Percentiles rank a stretch among this genome's conserved stretches.
These are phyloP conservation scores for Polychaeton citri DNA, from an alignment of 2,329 filamentous ascomycete species.

Conservation along the genomic window DNA sequence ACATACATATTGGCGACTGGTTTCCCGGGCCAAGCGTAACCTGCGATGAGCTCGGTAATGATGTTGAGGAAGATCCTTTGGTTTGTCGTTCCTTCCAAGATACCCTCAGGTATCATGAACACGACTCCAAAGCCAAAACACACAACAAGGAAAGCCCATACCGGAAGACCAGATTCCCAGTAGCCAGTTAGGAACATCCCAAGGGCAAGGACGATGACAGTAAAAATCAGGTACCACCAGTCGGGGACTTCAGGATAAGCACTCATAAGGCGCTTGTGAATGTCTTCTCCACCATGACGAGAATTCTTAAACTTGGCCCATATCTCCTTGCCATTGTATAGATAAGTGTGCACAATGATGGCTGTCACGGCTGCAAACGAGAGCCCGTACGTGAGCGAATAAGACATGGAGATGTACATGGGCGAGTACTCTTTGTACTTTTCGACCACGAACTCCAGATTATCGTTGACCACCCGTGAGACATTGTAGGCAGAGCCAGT, in stretches of 20 bases:
- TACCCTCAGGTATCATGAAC: neutral
- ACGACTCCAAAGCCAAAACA: neutral
- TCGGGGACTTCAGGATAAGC: conserved; percentile 70
- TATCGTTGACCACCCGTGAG: conserved; percentile 64
- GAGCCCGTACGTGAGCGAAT: conserved; percentile 72
- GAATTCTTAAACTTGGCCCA: conserved; percentile 55
- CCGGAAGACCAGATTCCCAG: conserved; percentile 1
- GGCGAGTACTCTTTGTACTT: conserved; percentile 72
- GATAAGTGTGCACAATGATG: conserved; percentile 64
- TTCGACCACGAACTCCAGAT: conserved; percentile 65
- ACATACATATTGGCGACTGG: conserved; percentile 91
- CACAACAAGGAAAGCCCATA: conserved; percentile 18
- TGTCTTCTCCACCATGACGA: conserved; percentile 50
- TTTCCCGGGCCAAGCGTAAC: conserved; percentile 69
- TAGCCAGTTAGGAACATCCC: conserved; percentile 1
- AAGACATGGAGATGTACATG: conserved; percentile 76
- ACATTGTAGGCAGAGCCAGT: conserved; percentile 75
- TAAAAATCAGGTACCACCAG: conserved; percentile 49
- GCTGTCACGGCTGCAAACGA: conserved; percentile 75
- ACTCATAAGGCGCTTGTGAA: conserved; percentile 72
- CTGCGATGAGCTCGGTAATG: conserved; percentile 48
- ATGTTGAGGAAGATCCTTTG: conserved; percentile 14
- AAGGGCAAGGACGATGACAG: conserved; percentile 13
- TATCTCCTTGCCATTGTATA: conserved; percentile 78
- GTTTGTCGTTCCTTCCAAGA: conserved; percentile 50